A percentile compares a stretch with the other conserved stretches of the same genome.
Evolutionary conservation across 164 flowering plant genomes (phyloP).

Genomic region (Aristolochia fimbriata): DNA sequence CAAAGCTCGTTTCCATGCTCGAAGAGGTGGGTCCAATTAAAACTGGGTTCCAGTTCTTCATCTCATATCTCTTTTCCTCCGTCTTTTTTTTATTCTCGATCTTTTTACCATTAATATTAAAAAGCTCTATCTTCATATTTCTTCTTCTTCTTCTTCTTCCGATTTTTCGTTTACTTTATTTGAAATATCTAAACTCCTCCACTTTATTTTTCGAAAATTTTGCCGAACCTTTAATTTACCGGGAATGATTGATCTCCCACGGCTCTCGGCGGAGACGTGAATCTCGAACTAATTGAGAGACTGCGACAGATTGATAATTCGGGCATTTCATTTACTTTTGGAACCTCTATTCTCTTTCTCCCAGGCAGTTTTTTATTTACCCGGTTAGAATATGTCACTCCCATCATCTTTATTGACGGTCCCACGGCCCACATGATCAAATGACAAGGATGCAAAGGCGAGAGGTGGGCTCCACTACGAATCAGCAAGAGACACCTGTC

Average conservation of each 20-base stretch:
- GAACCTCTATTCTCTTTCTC: conserved; percentile 21
- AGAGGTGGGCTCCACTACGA: no score
- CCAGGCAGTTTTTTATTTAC: no score
- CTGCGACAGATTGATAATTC: conserved; percentile 29
- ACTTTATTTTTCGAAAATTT: background rate
- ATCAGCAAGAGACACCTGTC: no score
- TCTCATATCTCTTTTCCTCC: background rate
- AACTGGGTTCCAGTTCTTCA: no score
- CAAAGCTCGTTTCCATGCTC: conserved; percentile 71
- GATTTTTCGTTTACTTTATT: background rate
- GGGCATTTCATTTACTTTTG: conserved; percentile 24
- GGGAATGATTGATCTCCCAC: conserved; percentile 13
- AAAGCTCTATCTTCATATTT: background rate
- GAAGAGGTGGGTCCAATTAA: conserved; percentile 60
- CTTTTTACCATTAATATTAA: no score
- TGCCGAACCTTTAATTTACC: conserved; percentile 3
- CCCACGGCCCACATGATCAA: no score
- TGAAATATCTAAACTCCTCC: background rate
- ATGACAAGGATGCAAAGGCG: no score
- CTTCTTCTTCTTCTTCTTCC: background rate
- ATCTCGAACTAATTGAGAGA: conserved; percentile 38
- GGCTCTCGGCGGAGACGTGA: conserved; percentile 6
- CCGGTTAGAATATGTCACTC: no score
- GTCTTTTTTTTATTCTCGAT: background rate
- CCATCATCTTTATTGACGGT: no score